Conservation (phyloP, 768 basidiomycete genomes). For the Suillus weaverae region DNA sequence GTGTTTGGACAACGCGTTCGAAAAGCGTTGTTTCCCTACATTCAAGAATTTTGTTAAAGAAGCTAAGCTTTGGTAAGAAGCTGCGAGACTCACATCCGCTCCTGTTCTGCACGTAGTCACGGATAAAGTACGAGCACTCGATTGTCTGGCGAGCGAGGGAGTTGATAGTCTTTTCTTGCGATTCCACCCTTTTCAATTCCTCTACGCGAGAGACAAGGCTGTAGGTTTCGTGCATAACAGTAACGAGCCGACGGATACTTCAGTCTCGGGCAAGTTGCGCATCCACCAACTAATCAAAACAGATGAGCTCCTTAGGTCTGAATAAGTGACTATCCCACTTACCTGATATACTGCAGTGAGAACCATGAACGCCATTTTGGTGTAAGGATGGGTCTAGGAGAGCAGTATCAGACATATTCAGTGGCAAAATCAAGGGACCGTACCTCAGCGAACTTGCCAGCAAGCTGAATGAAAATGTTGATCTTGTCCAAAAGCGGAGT, state of each 20-base stretch:
- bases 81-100: slow-evolving; percentile 19
- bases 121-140: slow-evolving; percentile 33
- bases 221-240: slow-evolving; percentile 11
- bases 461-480: slow-evolving; percentile 5
- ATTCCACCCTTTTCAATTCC: slow-evolving; percentile 7
- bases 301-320: background rate
- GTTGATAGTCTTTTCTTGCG: slow-evolving; percentile 10
- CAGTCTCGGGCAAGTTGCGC: slow-evolving; percentile 5
- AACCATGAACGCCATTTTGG: slow-evolving; percentile 10
- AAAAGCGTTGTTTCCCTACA: slow-evolving; percentile 1
- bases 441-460: slow-evolving; percentile 9
- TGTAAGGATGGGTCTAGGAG: slow-evolving; percentile 16
- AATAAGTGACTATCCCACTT: background rate
- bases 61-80: background rate
- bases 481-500: slow-evolving; percentile 13
- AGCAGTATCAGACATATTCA: background rate
- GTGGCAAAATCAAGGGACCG: background rate
- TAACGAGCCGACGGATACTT: slow-evolving; percentile 7
- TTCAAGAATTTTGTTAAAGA: background rate
- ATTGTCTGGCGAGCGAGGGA: slow-evolving; percentile 23
- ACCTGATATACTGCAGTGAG: slow-evolving; percentile 9
- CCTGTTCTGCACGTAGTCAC: slow-evolving; percentile 22
- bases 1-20: background rate
- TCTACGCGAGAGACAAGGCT: slow-evolving; percentile 9
- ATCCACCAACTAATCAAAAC: slow-evolving; percentile 2